phyloP scores from a whole-genome alignment of 257 asterid genomes.

The Nicotiana paniculata region DNA sequence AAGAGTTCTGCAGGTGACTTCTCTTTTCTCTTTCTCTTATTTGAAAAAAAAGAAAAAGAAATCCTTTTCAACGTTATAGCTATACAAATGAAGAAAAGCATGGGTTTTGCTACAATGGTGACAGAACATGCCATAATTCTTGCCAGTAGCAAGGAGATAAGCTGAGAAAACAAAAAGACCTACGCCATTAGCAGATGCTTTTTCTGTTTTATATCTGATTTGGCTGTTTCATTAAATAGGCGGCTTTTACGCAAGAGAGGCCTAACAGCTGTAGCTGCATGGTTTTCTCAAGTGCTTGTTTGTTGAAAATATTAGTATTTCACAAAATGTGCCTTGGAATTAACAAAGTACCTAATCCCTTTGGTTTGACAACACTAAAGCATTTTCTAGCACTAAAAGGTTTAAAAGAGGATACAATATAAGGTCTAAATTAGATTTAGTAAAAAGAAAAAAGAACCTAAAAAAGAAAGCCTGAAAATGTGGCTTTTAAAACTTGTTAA shows the following conservation, averaged over 20 bases:
- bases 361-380: background rate
- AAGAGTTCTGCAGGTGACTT: slow-evolving; percentile 67
- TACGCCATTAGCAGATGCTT: background rate
- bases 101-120: background rate
- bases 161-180: background rate
- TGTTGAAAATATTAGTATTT: background rate
- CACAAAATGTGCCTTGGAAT: background rate
- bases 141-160: background rate
- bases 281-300: background rate
- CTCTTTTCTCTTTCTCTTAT: background rate
- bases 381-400: background rate
- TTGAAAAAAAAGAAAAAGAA: background rate
- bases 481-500: background rate
- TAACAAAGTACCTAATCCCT: background rate
- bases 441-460: too few relatives aligned
- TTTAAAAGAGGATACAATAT: background rate
- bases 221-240: background rate
- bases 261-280: background rate
- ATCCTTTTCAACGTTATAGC: background rate
- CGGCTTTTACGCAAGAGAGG: background rate
- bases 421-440: too few relatives aligned
- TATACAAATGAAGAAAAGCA: background rate
- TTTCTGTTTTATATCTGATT: background rate
- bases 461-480: background rate
- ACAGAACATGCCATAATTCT: background rate